These are phyloP conservation scores for Aegilops bicornis DNA, from an alignment of 176 grass and related monocot species.

Conservation along the genomic window DNA sequence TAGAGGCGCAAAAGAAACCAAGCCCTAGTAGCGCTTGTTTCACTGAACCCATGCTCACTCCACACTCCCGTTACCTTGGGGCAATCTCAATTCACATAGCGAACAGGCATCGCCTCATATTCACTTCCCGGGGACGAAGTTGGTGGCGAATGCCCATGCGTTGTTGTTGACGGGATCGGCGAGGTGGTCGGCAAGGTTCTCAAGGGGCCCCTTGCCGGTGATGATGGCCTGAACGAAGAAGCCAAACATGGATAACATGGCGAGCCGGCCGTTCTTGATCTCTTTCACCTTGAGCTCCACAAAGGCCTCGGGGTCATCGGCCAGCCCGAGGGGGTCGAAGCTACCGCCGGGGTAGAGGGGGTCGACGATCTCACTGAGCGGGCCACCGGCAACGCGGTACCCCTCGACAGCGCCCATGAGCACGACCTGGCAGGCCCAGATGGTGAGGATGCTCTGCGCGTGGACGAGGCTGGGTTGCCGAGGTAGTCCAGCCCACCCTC, in stretches of 20 bases:
- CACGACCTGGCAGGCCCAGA: slow-evolving; percentile 51
- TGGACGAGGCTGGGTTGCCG: slow-evolving; percentile 61
- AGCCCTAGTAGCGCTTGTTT: neutral
- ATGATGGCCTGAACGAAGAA: slow-evolving; percentile 49
- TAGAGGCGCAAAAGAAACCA: neutral
- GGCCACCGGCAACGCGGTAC: slow-evolving; percentile 8
- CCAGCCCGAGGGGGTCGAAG: slow-evolving; percentile 28
- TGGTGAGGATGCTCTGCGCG: slow-evolving; percentile 64
- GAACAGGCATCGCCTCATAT: too few relatives aligned
- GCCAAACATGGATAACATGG: slow-evolving; percentile 49
- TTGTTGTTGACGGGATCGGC: slow-evolving; percentile 18
- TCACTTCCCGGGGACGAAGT: slow-evolving; percentile 35
- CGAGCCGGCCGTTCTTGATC: slow-evolving; percentile 39
- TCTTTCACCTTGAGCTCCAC: slow-evolving; percentile 43
- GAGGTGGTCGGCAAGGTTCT: slow-evolving; percentile 47
- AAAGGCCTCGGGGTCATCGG: slow-evolving; percentile 32
- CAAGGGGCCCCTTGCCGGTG: slow-evolving; percentile 32
- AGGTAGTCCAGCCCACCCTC: slow-evolving; percentile 62
- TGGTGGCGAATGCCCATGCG: slow-evolving; percentile 39
- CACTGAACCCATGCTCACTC: too few relatives aligned
- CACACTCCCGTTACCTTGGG: too few relatives aligned
- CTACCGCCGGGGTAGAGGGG: slow-evolving; percentile 30
- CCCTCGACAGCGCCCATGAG: slow-evolving; percentile 37
- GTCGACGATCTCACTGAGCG: slow-evolving; percentile 28
- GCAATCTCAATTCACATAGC: too few relatives aligned